Evolutionary conservation across 1,139 yeast genomes (phyloP), one percentile per base, ranked within the genome.

Genomic region (Saccharomyces hybrid): DNA sequence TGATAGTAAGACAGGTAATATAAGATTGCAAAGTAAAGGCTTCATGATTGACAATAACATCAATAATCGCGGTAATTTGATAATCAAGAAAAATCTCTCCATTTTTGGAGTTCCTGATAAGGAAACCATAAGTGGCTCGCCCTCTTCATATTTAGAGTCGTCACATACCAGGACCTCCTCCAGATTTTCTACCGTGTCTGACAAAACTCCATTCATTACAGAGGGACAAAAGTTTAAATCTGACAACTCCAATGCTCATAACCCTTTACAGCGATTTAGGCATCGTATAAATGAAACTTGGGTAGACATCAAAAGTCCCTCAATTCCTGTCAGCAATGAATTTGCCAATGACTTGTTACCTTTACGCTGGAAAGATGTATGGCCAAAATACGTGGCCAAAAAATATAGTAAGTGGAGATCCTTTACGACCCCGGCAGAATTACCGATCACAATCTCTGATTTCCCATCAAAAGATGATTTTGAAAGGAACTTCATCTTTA

Each of bases 371-470:
- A 84, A 83, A 54, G 89, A 87, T 69, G 95, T 88, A 0, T 88
- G 88, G 64, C 96, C 97, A 0, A 77, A 78, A 12, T 79, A 80
- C 48, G 81, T 83, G 26, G 81, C 80, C 53, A 75, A 90, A 49
- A 79, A 83, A 61, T 76, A 72, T n/a, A 85, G 91, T 49, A 91
- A 91, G 66, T 95, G 99, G 99, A 80, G 88, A 56, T 91, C 98
- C 0, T 77, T 95, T 54, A 86, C 89, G 38, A 83, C 96, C 0
- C 99, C 99, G 0, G 98, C 98, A 0, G 85, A 96, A 3, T 73
- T 95, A 26, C 99, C 99, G 0, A 75, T 86, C 0, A 83, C 88
- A 1, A 83, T 95, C 0, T 81, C 86, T 0, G 76, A 84, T 7
- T 89, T 91, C 64, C 98, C 98, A 0, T 72, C 84, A 0, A 73